Conservation (phyloP, 225 moss, liverwort and hornwort genomes). For the Asterella californica region DNA sequence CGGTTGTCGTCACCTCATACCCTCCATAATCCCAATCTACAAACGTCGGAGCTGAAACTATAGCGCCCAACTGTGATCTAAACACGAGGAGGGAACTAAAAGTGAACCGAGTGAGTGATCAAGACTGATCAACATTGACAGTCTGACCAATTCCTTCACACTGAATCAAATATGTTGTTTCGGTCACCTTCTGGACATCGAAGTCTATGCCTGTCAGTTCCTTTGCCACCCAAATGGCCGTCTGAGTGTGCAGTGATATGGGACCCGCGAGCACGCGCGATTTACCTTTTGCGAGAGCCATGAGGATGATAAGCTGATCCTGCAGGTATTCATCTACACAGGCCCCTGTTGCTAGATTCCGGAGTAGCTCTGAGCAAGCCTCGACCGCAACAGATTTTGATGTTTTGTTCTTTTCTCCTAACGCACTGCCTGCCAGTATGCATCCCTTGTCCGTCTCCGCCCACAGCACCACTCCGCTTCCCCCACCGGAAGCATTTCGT, state of each 20-base stretch:
- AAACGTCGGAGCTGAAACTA: neutral
- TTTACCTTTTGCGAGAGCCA: conserved; percentile 55
- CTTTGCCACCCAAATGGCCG: conserved; percentile 40
- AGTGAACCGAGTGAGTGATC: neutral
- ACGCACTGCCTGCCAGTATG: conserved; percentile 41
- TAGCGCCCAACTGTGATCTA: neutral
- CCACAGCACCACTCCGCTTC: conserved; percentile 52
- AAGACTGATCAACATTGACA: neutral
- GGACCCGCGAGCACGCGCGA: conserved; percentile 53
- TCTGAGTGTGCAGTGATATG: conserved; percentile 46
- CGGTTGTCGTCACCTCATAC: neutral
- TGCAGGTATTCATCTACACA: conserved; percentile 67
- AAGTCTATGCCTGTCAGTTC: conserved; percentile 30
- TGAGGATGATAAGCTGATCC: conserved; percentile 75
- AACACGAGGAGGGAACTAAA: neutral
- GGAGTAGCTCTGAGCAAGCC: conserved; percentile 41
- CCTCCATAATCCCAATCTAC: neutral
- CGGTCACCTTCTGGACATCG: conserved; percentile 15
- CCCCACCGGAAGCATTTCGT: conserved; percentile 30
- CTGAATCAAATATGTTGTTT: conserved; percentile 6
- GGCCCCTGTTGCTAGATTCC: conserved; percentile 39
- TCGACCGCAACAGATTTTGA: conserved; percentile 25
- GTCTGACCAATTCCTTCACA: conserved; percentile 35
- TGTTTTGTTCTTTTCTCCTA: conserved; percentile 26
- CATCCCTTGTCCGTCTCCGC: conserved; percentile 58